Conservation (phyloP, 2,329 filamentous ascomycete species). For the Aspergillus novoparasiticus region DNA sequence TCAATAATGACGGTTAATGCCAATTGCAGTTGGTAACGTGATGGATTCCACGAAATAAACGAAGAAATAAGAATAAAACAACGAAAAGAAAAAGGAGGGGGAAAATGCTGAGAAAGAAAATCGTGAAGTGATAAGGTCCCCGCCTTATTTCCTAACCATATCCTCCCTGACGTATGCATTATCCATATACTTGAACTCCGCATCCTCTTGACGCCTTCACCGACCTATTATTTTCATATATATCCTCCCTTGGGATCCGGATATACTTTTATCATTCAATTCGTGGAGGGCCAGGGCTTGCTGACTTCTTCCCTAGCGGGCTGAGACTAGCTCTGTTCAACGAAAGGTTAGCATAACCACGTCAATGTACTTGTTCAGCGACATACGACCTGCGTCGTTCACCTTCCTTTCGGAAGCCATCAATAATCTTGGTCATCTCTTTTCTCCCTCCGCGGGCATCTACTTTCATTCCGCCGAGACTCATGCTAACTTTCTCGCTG, state of each 20-base stretch:
- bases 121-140: neutral
- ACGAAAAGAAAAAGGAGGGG: neutral
- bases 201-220: constrained; percentile 3
- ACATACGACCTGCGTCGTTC: constrained; percentile 80
- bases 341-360: neutral
- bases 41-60: neutral
- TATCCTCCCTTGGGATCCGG: neutral
- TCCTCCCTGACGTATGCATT: neutral
- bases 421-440: constrained; percentile 89
- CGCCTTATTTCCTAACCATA: neutral
- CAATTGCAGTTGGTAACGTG: neutral
- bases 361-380: neutral
- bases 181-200: neutral
- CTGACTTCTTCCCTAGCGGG: constrained; percentile 26
- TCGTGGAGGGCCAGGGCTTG: constrained; percentile 27
- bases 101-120: neutral
- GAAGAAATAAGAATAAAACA: neutral
- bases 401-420: constrained; percentile 82
- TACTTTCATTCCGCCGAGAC: constrained; percentile 80
- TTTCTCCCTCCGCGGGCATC: constrained; percentile 80
- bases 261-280: constrained; percentile 19
- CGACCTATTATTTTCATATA: neutral
- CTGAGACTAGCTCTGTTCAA: constrained; percentile 24
- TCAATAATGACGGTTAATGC: neutral
- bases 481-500: constrained; percentile 90